Conservation (phyloP, 2,329 filamentous ascomycete species). For the Aspergillus pseudonomiae region DNA sequence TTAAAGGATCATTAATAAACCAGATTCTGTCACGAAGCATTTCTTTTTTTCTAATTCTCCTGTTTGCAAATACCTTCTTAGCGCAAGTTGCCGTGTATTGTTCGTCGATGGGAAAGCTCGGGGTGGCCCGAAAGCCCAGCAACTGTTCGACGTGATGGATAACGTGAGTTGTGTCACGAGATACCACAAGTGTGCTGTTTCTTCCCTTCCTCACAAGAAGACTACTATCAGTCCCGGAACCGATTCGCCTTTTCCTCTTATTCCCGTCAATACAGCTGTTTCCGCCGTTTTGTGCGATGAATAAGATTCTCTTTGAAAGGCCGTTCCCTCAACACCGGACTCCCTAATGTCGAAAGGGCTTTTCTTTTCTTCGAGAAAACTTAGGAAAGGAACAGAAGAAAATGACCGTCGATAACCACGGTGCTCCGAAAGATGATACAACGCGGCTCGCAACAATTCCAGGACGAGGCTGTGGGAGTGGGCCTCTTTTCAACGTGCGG, state of each 20-base stretch:
- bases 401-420: not conserved
- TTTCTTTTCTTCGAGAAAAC: not conserved
- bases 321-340: not conserved
- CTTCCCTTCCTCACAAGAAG: not conserved
- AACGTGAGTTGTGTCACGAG: conserved; percentile 14
- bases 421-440: not conserved
- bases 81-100: not conserved
- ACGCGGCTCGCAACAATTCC: not conserved
- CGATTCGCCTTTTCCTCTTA: not conserved
- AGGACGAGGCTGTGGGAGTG: conserved; percentile 15
- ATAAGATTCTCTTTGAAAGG: not conserved
- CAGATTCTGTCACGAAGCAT: not conserved
- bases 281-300: not conserved
- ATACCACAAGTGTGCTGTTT: not conserved
- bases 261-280: not conserved
- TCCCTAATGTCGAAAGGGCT: not conserved
- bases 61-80: conserved; percentile 4
- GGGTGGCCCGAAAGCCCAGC: not conserved
- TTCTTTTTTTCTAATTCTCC: conserved; percentile 4
- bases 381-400: not conserved
- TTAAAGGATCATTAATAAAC: conserved; percentile 9
- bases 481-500: conserved; percentile 25
- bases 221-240: not conserved
- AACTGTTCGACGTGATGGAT: conserved; percentile 5
- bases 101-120: not conserved